Evolutionary conservation across 2,329 filamentous ascomycete species (phyloP).

Genomic region (Arthroderma uncinatum): DNA sequence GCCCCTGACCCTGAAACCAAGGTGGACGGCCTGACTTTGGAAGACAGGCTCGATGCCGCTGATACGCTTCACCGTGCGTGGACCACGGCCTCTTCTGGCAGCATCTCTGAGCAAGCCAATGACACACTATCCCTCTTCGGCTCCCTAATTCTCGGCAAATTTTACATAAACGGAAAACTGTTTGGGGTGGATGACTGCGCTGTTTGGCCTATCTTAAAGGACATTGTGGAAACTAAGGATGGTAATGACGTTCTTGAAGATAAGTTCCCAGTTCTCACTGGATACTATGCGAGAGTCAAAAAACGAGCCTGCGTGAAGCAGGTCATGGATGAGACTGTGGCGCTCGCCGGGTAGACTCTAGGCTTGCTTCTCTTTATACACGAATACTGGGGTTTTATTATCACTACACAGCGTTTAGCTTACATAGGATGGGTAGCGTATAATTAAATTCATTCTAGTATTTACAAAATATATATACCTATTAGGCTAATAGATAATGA

Average conservation of each 20-base stretch:
- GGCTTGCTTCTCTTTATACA: neutral
- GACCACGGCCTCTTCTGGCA: neutral
- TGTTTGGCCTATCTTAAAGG: conserved; percentile 34
- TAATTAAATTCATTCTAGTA: neutral
- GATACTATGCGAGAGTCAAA: conserved; percentile 31
- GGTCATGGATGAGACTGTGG: conserved; percentile 21
- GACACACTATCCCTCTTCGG: conserved; percentile 6
- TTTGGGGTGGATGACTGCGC: conserved; percentile 35
- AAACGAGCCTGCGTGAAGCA: conserved; percentile 29
- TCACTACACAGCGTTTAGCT: neutral
- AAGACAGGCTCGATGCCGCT: conserved; percentile 19
- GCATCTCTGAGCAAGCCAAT: neutral
- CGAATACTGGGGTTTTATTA: no score
- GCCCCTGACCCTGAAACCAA: conserved; percentile 13
- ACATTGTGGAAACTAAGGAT: conserved; percentile 22
- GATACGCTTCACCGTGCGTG: conserved; percentile 5
- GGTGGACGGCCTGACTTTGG: conserved; percentile 21
- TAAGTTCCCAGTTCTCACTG: conserved; percentile 24
- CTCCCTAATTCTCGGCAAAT: conserved; percentile 19
- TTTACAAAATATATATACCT: neutral
- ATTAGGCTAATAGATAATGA: neutral
- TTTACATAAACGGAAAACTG: conserved; percentile 27
- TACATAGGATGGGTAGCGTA: neutral
- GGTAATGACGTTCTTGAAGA: conserved; percentile 15
- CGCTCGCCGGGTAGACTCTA: neutral